These are phyloP conservation scores for Oemleria cerasiformis DNA, from an alignment of 306 rosid species.

Conservation along the genomic window DNA sequence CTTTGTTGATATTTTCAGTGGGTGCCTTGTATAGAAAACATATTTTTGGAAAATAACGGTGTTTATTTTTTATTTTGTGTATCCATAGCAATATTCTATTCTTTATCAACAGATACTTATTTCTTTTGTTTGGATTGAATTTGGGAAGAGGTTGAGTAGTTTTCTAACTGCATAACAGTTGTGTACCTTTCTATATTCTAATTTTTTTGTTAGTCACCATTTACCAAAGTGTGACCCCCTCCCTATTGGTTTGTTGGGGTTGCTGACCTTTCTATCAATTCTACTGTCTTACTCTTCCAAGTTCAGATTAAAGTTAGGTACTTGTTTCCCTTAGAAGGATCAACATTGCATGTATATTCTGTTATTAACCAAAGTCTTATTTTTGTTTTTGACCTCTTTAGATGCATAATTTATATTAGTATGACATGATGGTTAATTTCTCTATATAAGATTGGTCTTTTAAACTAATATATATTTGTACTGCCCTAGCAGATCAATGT, in stretches of 20 bases:
- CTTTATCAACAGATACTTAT: background rate
- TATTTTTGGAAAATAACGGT: background rate
- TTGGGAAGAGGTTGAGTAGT: background rate
- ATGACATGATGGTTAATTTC: conserved; percentile 16
- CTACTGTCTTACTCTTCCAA: too few species aligned
- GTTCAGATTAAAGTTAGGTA: too few species aligned
- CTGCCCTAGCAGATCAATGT: conserved; percentile 72
- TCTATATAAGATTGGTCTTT: conserved; percentile 40
- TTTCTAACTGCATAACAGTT: background rate
- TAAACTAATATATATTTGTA: conserved; percentile 47
- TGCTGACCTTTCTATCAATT: too few species aligned
- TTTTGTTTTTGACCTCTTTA: background rate
- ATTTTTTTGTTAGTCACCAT: too few species aligned
- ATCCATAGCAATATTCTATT: background rate
- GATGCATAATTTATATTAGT: background rate
- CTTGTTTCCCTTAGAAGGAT: too few species aligned
- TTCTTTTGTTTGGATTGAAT: background rate
- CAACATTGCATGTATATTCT: background rate
- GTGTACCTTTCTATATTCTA: too few species aligned
- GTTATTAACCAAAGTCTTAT: background rate
- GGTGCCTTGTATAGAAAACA: too few species aligned
- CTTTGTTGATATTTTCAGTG: background rate
- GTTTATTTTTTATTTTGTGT: background rate
- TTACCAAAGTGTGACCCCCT: too few species aligned
- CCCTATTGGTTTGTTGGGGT: too few species aligned